phyloP scores from a whole-genome alignment of 495 filamentous ascomycete species.

The Podospora bellae-mahoneyi region DNA sequence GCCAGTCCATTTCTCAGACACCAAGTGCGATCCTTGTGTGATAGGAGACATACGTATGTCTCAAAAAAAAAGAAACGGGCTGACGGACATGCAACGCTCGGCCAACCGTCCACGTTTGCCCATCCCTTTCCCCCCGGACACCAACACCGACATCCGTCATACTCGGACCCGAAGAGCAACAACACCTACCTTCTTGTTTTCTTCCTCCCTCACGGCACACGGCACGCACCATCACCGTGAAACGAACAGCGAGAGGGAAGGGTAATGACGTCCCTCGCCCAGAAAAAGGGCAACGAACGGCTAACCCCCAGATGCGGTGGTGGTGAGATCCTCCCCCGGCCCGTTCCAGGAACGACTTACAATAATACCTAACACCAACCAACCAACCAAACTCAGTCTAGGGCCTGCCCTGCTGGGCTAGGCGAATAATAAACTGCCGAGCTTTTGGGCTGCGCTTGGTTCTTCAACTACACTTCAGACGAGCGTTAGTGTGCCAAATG shows the following conservation, averaged over 20 bases:
- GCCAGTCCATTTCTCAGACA: neutral
- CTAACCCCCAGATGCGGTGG: neutral
- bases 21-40: neutral
- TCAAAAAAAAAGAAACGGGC: neutral
- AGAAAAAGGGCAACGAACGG: neutral
- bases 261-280: neutral
- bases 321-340: neutral
- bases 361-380: neutral
- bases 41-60: neutral
- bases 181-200: no score
- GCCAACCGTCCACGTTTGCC: neutral
- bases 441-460: neutral
- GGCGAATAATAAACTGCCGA: neutral
- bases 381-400: neutral
- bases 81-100: neutral
- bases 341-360: neutral
- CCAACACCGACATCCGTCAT: neutral
- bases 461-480: neutral
- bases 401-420: neutral
- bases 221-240: no score
- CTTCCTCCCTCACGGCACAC: no score
- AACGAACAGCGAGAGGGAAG: neutral
- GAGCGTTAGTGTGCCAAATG: neutral
- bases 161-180: neutral
- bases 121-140: neutral